Percentiles rank a stretch among this genome's conserved stretches.
Evolutionary conservation across 208 protist genomes (phyloP).

Genomic region (Acanthamoeba castellanii): DNA sequence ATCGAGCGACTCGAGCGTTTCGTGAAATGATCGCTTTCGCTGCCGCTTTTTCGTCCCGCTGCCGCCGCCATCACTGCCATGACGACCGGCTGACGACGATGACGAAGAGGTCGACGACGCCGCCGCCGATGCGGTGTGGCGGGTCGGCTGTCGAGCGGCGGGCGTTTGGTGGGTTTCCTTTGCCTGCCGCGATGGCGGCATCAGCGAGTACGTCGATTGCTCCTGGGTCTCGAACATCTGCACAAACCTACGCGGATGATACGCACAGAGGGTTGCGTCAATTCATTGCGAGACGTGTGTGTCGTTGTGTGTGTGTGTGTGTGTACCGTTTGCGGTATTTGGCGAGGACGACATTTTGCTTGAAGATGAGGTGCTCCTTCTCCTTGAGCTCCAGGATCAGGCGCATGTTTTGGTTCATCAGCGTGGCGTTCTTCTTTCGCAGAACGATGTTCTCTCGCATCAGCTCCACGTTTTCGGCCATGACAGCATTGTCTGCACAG

Average conservation of each 20-base stretch:
- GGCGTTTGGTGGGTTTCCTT: neutral
- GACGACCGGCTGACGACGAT: neutral
- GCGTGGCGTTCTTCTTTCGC: neutral
- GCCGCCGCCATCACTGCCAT: neutral
- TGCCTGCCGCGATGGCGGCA: neutral
- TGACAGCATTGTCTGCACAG: neutral
- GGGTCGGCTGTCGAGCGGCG: neutral
- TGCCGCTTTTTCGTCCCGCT: neutral
- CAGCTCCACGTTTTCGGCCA: neutral
- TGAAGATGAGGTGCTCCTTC: slow-evolving; percentile 1
- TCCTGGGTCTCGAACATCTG: slow-evolving; percentile 36
- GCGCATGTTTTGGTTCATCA: slow-evolving; percentile 53
- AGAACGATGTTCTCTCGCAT: slow-evolving; percentile 47
- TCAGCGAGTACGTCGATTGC: neutral
- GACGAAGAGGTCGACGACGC: neutral
- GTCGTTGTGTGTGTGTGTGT: neutral
- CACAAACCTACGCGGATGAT: neutral
- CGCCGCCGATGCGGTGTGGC: neutral
- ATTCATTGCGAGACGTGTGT: neutral
- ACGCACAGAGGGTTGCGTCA: neutral
- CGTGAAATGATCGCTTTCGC: neutral
- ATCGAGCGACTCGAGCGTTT: slow-evolving; percentile 19
- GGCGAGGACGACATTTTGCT: slow-evolving; percentile 7
- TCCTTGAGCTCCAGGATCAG: slow-evolving; percentile 32
- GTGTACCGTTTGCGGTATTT: slow-evolving; percentile 48